Conservation (phyloP, 495 filamentous ascomycete species). For the Oidiodendron maius region DNA sequence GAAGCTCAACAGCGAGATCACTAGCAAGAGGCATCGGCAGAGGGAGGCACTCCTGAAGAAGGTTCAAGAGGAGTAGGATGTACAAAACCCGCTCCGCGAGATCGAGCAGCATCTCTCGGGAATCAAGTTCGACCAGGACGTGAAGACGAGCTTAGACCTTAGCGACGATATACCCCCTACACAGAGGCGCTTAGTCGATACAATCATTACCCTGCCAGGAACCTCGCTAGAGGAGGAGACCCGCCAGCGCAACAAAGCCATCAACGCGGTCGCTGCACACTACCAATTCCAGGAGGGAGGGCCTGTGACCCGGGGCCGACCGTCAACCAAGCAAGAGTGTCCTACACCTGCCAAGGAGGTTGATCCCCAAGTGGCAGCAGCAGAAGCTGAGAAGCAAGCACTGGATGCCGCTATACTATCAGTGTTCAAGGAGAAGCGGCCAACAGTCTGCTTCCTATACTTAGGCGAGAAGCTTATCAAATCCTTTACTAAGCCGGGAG, state of each 20-base stretch:
- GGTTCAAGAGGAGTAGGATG: constrained; percentile 22
- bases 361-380: constrained; percentile 14
- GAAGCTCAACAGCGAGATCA: constrained; percentile 24
- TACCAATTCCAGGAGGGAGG: constrained; percentile 28
- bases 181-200: constrained; percentile 28
- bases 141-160: constrained; percentile 15
- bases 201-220: constrained; percentile 26
- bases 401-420: constrained; percentile 25
- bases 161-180: constrained; percentile 17
- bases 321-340: constrained; percentile 15
- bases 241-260: constrained; percentile 25
- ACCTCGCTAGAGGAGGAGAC: constrained; percentile 30
- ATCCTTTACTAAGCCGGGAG: constrained; percentile 26
- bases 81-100: constrained; percentile 27
- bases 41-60: constrained; percentile 24
- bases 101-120: constrained; percentile 25
- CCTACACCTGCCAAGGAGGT: constrained; percentile 14
- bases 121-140: constrained; percentile 19
- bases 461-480: constrained; percentile 29
- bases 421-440: constrained; percentile 27
- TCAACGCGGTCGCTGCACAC: constrained; percentile 30
- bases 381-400: constrained; percentile 23
- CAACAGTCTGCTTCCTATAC: constrained; percentile 34
- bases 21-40: constrained; percentile 20
- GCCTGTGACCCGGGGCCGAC: constrained; percentile 21